A percentile compares a stretch with the other conserved stretches of the same genome.
These are phyloP conservation scores for Dioszegia crocea DNA, from an alignment of 768 basidiomycete genomes.

Conservation along the genomic window DNA sequence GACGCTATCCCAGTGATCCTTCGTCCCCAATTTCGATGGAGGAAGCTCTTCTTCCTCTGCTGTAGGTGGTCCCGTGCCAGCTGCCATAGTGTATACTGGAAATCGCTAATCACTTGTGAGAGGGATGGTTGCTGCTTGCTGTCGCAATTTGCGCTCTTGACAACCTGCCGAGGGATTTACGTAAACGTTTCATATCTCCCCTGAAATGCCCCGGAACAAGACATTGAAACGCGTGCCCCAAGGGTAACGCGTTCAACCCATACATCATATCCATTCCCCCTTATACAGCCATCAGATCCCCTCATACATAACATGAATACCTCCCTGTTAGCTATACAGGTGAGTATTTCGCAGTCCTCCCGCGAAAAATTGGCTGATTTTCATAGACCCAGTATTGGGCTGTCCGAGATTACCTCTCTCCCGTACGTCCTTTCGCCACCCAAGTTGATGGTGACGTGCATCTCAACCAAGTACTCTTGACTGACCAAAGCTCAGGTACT, in stretches of 20 bases:
- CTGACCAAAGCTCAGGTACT: slow-evolving; percentile 63
- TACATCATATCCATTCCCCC: no score
- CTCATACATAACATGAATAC: slow-evolving; percentile 35
- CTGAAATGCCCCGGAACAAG: not conserved
- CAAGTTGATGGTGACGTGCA: not conserved
- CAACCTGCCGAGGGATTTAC: no score
- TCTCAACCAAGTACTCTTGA: not conserved
- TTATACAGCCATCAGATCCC: not conserved
- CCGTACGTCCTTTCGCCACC: slow-evolving; percentile 38
- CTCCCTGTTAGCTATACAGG: slow-evolving; percentile 50
- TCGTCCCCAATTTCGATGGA: slow-evolving; percentile 49
- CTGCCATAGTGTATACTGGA: not conserved
- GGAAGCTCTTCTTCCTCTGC: slow-evolving; percentile 44
- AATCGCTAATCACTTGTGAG: no score
- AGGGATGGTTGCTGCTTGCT: no score
- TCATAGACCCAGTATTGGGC: slow-evolving; percentile 87
- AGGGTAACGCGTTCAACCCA: no score
- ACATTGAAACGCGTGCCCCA: not conserved
- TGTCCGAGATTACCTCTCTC: slow-evolving; percentile 82
- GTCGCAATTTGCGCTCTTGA: no score
- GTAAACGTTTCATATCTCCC: not conserved
- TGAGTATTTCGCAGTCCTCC: slow-evolving; percentile 10
- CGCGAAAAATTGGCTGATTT: slow-evolving; percentile 1
- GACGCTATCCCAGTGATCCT: slow-evolving; percentile 50
- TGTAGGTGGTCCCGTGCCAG: no score